Percentiles rank a stretch among this genome's conserved stretches.
Evolutionary conservation across 2,329 filamentous ascomycete species (phyloP).

Genomic region (Ceratocystiopsis minuta): DNA sequence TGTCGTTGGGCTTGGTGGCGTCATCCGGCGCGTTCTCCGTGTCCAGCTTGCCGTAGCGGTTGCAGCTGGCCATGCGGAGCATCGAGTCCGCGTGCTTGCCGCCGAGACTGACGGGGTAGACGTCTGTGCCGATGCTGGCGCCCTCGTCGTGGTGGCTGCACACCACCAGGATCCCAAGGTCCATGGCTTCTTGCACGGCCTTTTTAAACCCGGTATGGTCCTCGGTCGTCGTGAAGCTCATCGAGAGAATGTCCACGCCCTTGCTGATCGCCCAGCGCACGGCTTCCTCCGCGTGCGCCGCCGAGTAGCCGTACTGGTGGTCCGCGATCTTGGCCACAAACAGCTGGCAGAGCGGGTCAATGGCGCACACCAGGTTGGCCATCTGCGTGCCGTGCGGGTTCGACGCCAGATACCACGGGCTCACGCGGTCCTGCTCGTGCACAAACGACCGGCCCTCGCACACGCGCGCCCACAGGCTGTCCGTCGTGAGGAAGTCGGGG

Average conservation of each 20-base stretch:
- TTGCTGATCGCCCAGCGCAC: conserved; percentile 3
- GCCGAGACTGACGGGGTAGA: not conserved
- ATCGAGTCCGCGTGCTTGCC: not conserved
- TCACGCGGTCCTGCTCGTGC: conserved; percentile 1
- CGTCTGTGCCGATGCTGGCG: not conserved
- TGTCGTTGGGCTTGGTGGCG: not conserved
- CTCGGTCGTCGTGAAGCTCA: conserved; percentile 4
- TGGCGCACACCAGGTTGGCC: conserved; percentile 7
- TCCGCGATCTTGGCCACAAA: conserved; percentile 6
- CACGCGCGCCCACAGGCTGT: conserved; percentile 5
- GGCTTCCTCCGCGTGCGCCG: conserved; percentile 1
- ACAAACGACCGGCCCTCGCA: conserved; percentile 5
- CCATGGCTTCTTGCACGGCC: not conserved
- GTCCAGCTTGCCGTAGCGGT: conserved; percentile 4
- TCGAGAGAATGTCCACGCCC: conserved; percentile 6
- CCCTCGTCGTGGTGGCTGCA: conserved; percentile 6
- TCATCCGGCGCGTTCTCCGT: not conserved
- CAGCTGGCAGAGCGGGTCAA: conserved; percentile 6
- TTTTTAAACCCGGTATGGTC: not conserved
- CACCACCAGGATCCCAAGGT: conserved; percentile 1
- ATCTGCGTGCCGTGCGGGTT: conserved; percentile 7
- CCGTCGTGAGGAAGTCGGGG: not conserved
- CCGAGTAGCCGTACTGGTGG: conserved; percentile 1
- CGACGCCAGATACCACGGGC: conserved; percentile 4
- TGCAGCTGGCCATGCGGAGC: conserved; percentile 3